Evolutionary conservation across 108 stramenopile species (phyloP), one percentile per base, ranked within the genome.

Genomic region (Fragilariopsis cylindrus): DNA sequence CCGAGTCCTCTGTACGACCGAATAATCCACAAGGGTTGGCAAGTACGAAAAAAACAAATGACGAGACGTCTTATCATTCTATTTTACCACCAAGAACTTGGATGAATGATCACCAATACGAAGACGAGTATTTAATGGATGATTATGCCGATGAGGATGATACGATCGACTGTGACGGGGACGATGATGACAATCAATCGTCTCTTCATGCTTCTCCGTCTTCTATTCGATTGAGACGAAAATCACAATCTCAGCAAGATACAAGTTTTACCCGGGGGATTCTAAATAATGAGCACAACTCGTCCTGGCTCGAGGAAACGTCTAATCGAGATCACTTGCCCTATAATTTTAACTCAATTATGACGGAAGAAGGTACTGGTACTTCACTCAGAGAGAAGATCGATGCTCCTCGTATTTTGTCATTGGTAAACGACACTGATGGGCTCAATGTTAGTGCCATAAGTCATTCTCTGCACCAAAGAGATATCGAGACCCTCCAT

Each of bases 161-260:
- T 13, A 55, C 45, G 5, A 47, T 65, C 40, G 43, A 44, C 52
- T 40, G 57, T 4, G 57, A 72, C 11, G 30, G 41, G 3, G 62
- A 3, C 12, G 60, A 73, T 50, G 60, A 73, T 63, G 70, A 70
- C 44, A 49, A 66, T 58, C 68, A 76, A 48, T 55, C 58, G 3
- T 76, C 76, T 15, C 62, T 76, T 40, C 78, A 79, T 63, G 78
- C 72, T 39, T 79, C 78, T 43, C 78, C 78, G 3, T 73, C 78
- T 0, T 79, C 78, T 15, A 69, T 69, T 43, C 43, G 21, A 0
- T 57, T 58, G 48, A n/a, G n/a, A 45, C 64, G 71, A 19, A 21
- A 64, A 1, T 40, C 4, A 7, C 69, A 55, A 71, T 13, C 44
- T 30, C 49, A 62, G 21, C 58, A 46, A 7, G 68, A 76, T 52